These are phyloP conservation scores for Fonsecaea erecta DNA, from an alignment of 2,329 filamentous ascomycete genomes.

Conservation along the genomic window DNA sequence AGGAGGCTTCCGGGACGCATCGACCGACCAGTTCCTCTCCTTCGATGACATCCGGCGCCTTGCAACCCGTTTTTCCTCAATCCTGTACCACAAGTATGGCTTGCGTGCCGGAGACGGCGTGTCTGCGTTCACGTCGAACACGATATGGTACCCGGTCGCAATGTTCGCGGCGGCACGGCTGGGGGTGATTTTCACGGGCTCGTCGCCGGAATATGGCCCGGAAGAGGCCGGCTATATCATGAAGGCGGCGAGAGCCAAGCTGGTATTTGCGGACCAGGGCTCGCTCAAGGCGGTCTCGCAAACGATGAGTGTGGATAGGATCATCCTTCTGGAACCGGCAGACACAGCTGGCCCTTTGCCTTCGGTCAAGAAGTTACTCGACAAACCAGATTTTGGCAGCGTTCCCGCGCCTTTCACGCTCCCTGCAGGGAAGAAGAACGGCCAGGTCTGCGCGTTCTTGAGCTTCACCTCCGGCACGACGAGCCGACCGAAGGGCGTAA, in stretches of 20 bases:
- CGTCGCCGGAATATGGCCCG: neutral
- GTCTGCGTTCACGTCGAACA: constrained; percentile 65
- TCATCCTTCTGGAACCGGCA: constrained; percentile 32
- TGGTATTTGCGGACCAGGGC: neutral
- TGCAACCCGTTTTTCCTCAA: constrained; percentile 63
- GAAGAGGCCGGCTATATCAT: constrained; percentile 3
- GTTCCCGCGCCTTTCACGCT: constrained; percentile 52
- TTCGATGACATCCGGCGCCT: constrained; percentile 61
- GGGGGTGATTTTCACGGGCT: constrained; percentile 37
- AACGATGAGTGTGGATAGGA: constrained; percentile 39
- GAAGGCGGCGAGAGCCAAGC: neutral
- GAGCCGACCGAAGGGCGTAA: constrained; percentile 80
- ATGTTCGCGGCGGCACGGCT: constrained; percentile 61
- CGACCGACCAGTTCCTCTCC: constrained; percentile 61
- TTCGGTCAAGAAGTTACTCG: constrained; percentile 39
- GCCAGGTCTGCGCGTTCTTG: constrained; percentile 50
- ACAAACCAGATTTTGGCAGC: constrained; percentile 42
- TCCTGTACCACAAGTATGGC: constrained; percentile 59
- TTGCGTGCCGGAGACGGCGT: constrained; percentile 61
- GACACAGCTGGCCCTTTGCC: neutral
- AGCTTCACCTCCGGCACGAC: constrained; percentile 79
- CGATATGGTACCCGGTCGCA: constrained; percentile 68
- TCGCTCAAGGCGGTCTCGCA: constrained; percentile 38
- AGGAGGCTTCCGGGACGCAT: constrained; percentile 60
- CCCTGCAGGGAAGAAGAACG: constrained; percentile 57